phyloP scores from a whole-genome alignment of 2,329 filamentous ascomycete genomes.

The Ilyonectria mors-panacis region DNA sequence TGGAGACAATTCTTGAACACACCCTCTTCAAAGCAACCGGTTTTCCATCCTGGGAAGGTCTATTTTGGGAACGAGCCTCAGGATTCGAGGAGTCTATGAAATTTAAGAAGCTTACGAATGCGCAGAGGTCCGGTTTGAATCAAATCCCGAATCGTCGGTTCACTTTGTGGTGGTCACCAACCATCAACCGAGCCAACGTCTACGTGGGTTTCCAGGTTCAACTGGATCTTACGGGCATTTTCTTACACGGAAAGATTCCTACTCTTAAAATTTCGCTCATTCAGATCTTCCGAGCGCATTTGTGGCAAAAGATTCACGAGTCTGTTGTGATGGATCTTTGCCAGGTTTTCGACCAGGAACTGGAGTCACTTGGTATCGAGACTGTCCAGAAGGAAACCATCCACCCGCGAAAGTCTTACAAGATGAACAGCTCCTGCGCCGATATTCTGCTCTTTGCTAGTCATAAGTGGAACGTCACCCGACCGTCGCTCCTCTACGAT shows the following conservation, averaged over 20 bases:
- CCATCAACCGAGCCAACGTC: constrained; percentile 95
- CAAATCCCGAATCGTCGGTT: constrained; percentile 99
- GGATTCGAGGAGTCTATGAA: constrained; percentile 83
- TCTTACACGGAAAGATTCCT: constrained; percentile 98
- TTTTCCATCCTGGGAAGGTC: constrained; percentile 96
- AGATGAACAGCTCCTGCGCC: constrained; percentile 99
- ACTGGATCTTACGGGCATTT: constrained; percentile 96
- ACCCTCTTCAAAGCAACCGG: constrained; percentile 97
- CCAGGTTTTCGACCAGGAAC: constrained; percentile 97
- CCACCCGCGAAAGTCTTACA: constrained; percentile 98
- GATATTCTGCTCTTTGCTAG: constrained; percentile 97
- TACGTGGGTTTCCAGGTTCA: constrained; percentile 99
- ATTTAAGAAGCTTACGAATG: constrained; percentile 99
- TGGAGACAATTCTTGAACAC: constrained; percentile 97
- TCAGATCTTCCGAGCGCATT: constrained; percentile 98
- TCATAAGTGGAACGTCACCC: constrained; percentile 98
- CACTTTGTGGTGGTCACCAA: constrained; percentile 96
- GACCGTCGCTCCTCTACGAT: constrained; percentile 93
- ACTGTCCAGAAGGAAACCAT: constrained; percentile 99
- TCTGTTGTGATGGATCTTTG: constrained; percentile 99
- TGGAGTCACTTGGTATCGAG: constrained; percentile 96
- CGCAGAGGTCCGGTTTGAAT: constrained; percentile 95
- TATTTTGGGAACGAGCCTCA: constrained; percentile 97
- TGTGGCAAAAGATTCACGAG: constrained; percentile 99
- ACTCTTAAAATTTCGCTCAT: constrained; percentile 98